These are phyloP conservation scores for Rubia tinctorum DNA, from an alignment of 305 asterid species.

Conservation along the genomic window DNA sequence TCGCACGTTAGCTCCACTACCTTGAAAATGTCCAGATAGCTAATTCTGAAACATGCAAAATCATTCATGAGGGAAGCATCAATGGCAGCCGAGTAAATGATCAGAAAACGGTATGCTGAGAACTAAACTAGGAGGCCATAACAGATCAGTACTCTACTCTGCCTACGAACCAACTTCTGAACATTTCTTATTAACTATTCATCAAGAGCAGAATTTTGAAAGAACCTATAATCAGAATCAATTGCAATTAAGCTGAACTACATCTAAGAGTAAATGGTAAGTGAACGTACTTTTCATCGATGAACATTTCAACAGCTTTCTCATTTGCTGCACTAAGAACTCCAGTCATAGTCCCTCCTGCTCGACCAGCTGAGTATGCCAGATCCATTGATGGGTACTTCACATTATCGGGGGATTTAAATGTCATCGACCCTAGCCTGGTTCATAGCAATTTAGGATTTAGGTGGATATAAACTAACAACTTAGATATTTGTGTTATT, in stretches of 20 bases:
- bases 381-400: slow-evolving; percentile 95
- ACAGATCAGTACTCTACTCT: neutral
- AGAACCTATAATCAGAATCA: neutral
- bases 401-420: slow-evolving; percentile 87
- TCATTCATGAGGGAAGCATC: neutral
- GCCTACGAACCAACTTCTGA: neutral
- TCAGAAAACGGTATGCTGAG: neutral
- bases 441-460: slow-evolving; percentile 22
- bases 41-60: slow-evolving; percentile 46
- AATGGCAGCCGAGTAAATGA: too few species aligned
- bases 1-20: slow-evolving; percentile 88
- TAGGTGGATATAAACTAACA: neutral
- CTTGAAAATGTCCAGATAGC: slow-evolving; percentile 87
- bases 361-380: slow-evolving; percentile 96
- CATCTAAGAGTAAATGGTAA: slow-evolving; percentile 1
- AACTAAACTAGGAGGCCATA: neutral
- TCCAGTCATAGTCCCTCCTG: slow-evolving; percentile 98
- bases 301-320: slow-evolving; percentile 92
- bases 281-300: slow-evolving; percentile 63
- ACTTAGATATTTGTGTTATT: neutral
- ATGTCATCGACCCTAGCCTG: slow-evolving; percentile 82
- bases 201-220: neutral
- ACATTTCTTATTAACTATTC: neutral
- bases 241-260: neutral
- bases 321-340: slow-evolving; percentile 97